Evolutionary conservation across 208 protist species (phyloP), one percentile per base, ranked within the genome.

Genomic region (Acanthamoeba healyi): DNA sequence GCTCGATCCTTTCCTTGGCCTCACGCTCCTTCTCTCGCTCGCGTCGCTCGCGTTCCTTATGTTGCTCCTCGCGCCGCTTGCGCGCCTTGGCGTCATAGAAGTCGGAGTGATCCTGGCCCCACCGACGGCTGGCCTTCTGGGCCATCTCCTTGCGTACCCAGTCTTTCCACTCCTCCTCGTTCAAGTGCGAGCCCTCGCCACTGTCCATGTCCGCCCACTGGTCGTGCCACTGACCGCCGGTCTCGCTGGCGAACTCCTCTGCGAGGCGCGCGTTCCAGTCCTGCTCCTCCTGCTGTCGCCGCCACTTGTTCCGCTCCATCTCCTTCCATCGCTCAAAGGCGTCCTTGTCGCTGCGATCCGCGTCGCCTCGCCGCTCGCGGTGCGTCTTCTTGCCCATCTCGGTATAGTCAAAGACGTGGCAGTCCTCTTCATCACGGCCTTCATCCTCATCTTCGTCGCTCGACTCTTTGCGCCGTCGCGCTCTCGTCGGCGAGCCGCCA

Each of bases 301-400:
- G 74, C 74, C 74, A 84, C 44, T 84, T 84, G 42, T 56, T 84
- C 17, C 74, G 38, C 40, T 84, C 74, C 74, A 49, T 84, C n/a
- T 56, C 74, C 74, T 84, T 84, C 74, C 74, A 84, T 34, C 74
- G 74, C 42, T 84, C 74, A 22, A 84, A 84, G 42, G 74, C 74
- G 7, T 84, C 74, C 15, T 29, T 56, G 26, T 36, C 61, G 34
- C 2, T 38, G 2, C 63, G 63, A 3, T 38, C 63, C n/a, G 65
- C n/a, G 58, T 6, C 15, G 65, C 17, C 26, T 56, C 24, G 2
- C 34, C 58, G 26, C 14, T 44, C 22, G 12, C 29, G 29, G 36
- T 32, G 29, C 22, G 1, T 46, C 74, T 84, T 84, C n/a, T 19
- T 29, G 9, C 10, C 7, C 29, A 46, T 34, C 9, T 84, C 74